These are phyloP conservation scores for Phialophora tarda DNA, from an alignment of 2,329 filamentous ascomycete genomes.

Conservation along the genomic window DNA sequence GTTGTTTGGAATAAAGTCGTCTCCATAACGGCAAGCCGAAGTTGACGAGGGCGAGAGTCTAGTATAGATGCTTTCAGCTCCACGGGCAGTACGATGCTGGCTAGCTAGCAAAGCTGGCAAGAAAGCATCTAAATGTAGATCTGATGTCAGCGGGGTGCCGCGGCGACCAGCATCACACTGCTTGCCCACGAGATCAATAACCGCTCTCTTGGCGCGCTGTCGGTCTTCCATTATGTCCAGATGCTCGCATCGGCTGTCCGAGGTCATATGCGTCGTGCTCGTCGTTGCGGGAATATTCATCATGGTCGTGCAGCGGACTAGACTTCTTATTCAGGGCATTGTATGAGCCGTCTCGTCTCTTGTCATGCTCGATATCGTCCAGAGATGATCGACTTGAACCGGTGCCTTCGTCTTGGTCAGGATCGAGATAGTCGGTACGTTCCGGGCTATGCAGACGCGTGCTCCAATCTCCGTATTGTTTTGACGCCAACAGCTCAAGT, in stretches of 20 bases:
- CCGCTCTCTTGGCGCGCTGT: not conserved
- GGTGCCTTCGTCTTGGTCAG: not conserved
- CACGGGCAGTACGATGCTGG: not conserved
- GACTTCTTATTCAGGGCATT: not conserved
- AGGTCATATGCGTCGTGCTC: not conserved
- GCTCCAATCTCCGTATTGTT: not conserved
- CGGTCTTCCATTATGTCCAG: not conserved
- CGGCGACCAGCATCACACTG: not conserved
- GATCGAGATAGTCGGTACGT: not conserved
- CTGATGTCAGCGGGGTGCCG: not conserved
- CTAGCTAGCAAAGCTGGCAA: not conserved
- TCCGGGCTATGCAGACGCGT: not conserved
- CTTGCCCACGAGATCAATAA: not conserved
- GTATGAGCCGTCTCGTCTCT: not conserved
- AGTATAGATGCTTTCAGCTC: not conserved
- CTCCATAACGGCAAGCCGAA: not conserved
- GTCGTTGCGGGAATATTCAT: not conserved
- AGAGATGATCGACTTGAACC: not conserved
- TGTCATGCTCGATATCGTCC: not conserved
- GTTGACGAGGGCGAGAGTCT: not conserved
- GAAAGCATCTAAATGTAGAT: not conserved
- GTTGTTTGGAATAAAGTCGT: too few species aligned
- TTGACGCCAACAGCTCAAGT: conserved; percentile 2
- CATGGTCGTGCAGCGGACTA: not conserved
- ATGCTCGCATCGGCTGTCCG: not conserved